phyloP scores from a whole-genome alignment of 1,284 basidiomycete species.

The Blastosporella zonata region DNA sequence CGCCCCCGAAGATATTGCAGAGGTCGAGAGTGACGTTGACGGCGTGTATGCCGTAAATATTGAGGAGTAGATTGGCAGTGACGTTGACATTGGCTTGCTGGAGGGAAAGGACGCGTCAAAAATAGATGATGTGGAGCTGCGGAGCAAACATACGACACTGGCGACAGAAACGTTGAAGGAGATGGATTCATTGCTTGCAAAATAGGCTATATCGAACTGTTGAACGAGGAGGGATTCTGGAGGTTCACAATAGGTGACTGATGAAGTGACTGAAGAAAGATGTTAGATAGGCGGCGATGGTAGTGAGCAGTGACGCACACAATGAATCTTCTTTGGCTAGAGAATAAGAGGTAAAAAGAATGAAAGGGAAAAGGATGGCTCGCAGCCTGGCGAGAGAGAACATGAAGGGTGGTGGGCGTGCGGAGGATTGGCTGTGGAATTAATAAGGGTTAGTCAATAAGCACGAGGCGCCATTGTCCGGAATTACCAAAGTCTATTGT shows the following conservation, averaged over 20 bases:
- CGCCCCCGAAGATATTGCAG: slow-evolving; percentile 71
- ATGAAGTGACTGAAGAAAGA: slow-evolving; percentile 64
- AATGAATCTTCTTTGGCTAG: slow-evolving; percentile 50
- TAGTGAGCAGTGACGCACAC: slow-evolving; percentile 42
- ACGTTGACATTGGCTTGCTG: slow-evolving; percentile 77
- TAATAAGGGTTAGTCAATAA: slow-evolving; percentile 10
- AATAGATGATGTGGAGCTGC: slow-evolving; percentile 11
- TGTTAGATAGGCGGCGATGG: slow-evolving; percentile 10
- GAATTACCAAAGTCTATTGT: slow-evolving; percentile 26
- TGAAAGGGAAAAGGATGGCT: slow-evolving; percentile 41
- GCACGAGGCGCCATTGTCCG: slow-evolving; percentile 20
- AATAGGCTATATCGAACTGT: slow-evolving; percentile 78
- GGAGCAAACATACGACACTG: slow-evolving; percentile 55
- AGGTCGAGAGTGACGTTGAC: slow-evolving; percentile 79
- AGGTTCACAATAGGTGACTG: slow-evolving; percentile 84
- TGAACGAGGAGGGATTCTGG: slow-evolving; percentile 79
- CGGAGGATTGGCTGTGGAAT: slow-evolving; percentile 5
- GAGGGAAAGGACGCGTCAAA: slow-evolving; percentile 5
- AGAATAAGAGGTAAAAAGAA: slow-evolving; percentile 40
- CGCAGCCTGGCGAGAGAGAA: slow-evolving; percentile 70
- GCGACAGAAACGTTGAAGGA: slow-evolving; percentile 74
- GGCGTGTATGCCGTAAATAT: slow-evolving; percentile 77
- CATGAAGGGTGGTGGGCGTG: slow-evolving; percentile 38
- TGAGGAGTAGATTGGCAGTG: slow-evolving; percentile 74
- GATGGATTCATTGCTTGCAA: slow-evolving; percentile 65